Evolutionary conservation across 2,329 filamentous ascomycete genomes (phyloP), one percentile per base, ranked within the genome.

Genomic region (Lecanosticta acicola): DNA sequence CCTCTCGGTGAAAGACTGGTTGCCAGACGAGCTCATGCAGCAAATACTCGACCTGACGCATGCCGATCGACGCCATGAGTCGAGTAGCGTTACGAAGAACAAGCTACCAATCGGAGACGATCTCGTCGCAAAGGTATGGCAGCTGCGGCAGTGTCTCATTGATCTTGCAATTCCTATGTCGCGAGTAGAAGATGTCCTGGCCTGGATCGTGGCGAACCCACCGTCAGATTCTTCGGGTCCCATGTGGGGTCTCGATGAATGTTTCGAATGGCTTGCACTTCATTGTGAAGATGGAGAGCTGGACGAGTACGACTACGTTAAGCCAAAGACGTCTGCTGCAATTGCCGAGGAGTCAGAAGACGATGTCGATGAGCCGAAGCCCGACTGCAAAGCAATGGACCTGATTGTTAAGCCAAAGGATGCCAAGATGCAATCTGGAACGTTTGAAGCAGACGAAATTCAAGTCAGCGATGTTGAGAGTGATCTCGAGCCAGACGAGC

Each of bases 211-310:
- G 74, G 88, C 36, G 34, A 82, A 85, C 54, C 80, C 81, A 20
- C 75, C 81, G 11, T 59, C 65, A 47, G 64, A 66, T 21, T 42
- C 39, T 19, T 80, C 51, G 76, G 84, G 44, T 70, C 74, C 2
- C 60, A 71, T 17, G 11, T 94, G 88, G 86, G 89, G 90, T 8
- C 70, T 97, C 29, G 84, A 94, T 50, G 90, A 95, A 67, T 82
- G 86, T 19, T 66, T 98, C 16, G 87, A 96, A 58, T 95, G 89
- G 87, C 76, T 97, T 43, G 87, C 88, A n/a, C 73, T 87, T 54
- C 80, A 93, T 62, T 87, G 84, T 57, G 70, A 76, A 11, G 32
- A 45, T 19, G 54, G 49, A 17, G 58, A 63, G 39, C 49, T 66
- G 17, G 47, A 53, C 43, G 61, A 66, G 11, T 67, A 66, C 45